Percentiles rank a stretch among this genome's conserved stretches.
phyloP scores from a whole-genome alignment of 1,284 basidiomycete species.

The Leccinum solheimii region DNA sequence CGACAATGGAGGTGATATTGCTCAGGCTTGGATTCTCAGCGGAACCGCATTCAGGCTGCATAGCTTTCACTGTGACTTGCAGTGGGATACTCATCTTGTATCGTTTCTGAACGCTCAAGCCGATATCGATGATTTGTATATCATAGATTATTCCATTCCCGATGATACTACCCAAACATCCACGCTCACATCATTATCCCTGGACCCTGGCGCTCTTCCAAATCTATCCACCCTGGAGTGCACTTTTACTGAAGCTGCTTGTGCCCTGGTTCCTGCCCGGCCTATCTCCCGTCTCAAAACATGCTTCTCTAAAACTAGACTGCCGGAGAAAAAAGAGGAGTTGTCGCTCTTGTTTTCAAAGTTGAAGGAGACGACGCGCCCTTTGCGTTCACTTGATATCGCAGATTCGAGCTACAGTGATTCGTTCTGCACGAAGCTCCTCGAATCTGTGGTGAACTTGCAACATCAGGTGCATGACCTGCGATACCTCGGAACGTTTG shows the following conservation, averaged over 20 bases:
- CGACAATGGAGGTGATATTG: constrained; percentile 39
- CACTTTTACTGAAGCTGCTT: constrained; percentile 63
- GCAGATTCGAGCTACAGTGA: constrained; percentile 59
- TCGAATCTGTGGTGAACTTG: constrained; percentile 41
- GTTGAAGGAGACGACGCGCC: constrained; percentile 42
- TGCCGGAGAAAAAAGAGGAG: constrained; percentile 51
- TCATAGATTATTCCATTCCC: constrained; percentile 54
- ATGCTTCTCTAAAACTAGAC: constrained; percentile 58
- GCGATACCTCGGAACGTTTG: constrained; percentile 61
- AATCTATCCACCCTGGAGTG: constrained; percentile 57
- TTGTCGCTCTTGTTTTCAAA: constrained; percentile 47
- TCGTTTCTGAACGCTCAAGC: constrained; percentile 54
- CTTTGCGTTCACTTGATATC: constrained; percentile 55
- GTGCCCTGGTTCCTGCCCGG: constrained; percentile 52
- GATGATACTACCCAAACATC: constrained; percentile 8
- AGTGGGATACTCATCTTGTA: constrained; percentile 58
- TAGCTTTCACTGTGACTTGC: constrained; percentile 62
- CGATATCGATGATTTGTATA: constrained; percentile 54
- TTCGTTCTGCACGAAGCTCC: constrained; percentile 52
- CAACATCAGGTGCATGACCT: constrained; percentile 41
- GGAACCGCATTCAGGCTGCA: constrained; percentile 51
- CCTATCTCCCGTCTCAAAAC: constrained; percentile 63
- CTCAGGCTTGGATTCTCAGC: constrained; percentile 53
- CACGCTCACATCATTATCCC: constrained; percentile 10
- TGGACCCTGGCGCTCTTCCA: constrained; percentile 43